These are phyloP conservation scores for Teratosphaeriaceae sp. DNA, from an alignment of 2,329 filamentous ascomycete genomes.

Conservation along the genomic window DNA sequence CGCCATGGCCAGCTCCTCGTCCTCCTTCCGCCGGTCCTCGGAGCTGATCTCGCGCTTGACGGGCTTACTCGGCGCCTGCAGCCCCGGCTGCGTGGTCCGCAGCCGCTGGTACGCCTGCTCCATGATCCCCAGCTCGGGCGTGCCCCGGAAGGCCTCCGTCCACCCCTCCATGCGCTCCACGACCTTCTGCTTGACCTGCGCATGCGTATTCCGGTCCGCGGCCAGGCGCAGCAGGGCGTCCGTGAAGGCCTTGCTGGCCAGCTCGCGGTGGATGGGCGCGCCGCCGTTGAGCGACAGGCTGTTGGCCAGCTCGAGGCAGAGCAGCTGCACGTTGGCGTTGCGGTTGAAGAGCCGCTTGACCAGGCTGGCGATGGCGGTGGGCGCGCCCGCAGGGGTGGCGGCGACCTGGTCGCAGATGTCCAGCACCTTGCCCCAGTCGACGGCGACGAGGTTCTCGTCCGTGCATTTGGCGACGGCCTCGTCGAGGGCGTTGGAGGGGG, in stretches of 20 bases:
- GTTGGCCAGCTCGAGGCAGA: conserved; percentile 90
- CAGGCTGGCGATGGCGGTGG: conserved; percentile 67
- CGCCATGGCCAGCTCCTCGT: conserved; percentile 95
- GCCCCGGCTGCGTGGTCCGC: conserved; percentile 68
- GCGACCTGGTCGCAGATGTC: conserved; percentile 35
- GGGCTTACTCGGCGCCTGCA: conserved; percentile 81
- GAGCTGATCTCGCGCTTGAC: conserved; percentile 90
- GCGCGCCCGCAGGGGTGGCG: conserved; percentile 27
- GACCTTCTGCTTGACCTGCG: conserved; percentile 95
- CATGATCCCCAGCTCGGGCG: conserved; percentile 95
- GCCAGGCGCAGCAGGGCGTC: conserved; percentile 87
- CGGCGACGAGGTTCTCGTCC: conserved; percentile 92
- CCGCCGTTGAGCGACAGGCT: conserved; percentile 90
- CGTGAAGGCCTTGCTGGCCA: conserved; percentile 87
- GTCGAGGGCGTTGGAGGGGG: conserved; percentile 53
- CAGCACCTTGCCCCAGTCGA: conserved; percentile 67
- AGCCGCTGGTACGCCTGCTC: conserved; percentile 86
- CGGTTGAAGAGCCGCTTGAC: conserved; percentile 89
- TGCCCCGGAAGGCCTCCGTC: conserved; percentile 86
- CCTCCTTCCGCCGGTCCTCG: conserved; percentile 85
- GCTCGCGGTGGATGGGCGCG: conserved; percentile 75
- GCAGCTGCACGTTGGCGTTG: conserved; percentile 93
- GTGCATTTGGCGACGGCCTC: conserved; percentile 75
- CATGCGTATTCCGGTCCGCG: conserved; percentile 88
- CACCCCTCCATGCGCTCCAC: conserved; percentile 94